Evolutionary conservation across 768 basidiomycete genomes (phyloP), one percentile per base, ranked within the genome.

Genomic region (Mycena galericulata): DNA sequence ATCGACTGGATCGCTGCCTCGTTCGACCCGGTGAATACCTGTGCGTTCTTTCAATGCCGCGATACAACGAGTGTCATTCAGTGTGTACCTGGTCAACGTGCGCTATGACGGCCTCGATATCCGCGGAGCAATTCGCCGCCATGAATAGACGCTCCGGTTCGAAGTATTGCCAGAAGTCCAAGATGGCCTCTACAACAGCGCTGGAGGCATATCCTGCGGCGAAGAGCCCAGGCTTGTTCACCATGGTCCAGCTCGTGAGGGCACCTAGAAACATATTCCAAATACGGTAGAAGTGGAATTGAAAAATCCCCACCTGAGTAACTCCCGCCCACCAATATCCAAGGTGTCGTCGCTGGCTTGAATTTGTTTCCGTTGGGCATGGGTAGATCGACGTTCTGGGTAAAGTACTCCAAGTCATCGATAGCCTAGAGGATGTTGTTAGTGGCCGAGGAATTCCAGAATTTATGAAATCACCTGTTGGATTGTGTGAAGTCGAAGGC

Each of bases 41-140:
- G 14, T 17, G 14, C 14, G n/a, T 20, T 57, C n/a, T 6, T 34
- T 40, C 18, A 41, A 54, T 5, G 45, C 20, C 24, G 22, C 18
- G 11, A 11, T 27, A 24, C n/a, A 32, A 24, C 10, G n/a, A 26
- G 8, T 26, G 5, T 20, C 3, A 29, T 26, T 26, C 20, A 22
- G n/a, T 3, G 50, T n/a, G n/a, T 46, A 88, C 86, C 59, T 82
- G 56, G 73, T 93, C 92, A 41, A 93, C 79, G 70, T 91, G 84
- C 7, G 84, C 73, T 59, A 93, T 84, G 18, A 90, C 90, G 6
- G 85, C 85, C 75, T 91, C 80, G 32, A 92, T 84, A 72, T 94
- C 92, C 0, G 90, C 85, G 10, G 91, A 92, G 78, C 92, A 94
- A 76, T 94, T 93, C 69, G 73, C 55, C 2, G 91, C 89, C 90